These are phyloP conservation scores for Suillus placidus DNA, from an alignment of 768 basidiomycete genomes.

Conservation along the genomic window DNA sequence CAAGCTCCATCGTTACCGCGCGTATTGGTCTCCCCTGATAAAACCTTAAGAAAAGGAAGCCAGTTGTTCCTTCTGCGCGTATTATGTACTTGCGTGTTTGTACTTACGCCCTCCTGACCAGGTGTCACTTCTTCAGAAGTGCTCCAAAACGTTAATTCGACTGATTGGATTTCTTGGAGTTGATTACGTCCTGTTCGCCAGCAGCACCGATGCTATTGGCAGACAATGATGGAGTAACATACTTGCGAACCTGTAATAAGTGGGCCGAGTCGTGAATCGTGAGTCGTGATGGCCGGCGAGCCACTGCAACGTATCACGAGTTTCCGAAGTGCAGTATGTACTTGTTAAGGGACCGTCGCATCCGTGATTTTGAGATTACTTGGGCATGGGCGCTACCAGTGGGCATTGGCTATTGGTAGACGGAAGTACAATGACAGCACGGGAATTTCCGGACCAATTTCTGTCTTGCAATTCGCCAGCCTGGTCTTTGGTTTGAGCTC, in stretches of 20 bases:
- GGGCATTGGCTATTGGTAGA: neutral
- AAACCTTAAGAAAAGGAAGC: neutral
- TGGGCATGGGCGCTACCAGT: neutral
- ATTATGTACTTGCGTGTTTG: constrained; percentile 1
- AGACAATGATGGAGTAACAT: neutral
- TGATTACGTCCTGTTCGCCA: neutral
- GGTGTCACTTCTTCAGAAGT: neutral
- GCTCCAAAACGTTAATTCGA: neutral
- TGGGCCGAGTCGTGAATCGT: neutral
- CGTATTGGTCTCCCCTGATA: neutral
- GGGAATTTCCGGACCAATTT: constrained; percentile 13
- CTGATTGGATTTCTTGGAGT: neutral
- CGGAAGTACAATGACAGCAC: neutral
- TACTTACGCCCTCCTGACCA: neutral
- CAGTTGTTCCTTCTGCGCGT: neutral
- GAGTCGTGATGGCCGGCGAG: neutral
- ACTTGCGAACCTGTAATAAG: neutral
- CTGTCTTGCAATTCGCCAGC: constrained; percentile 1
- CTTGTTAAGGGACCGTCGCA: neutral
- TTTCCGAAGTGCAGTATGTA: neutral
- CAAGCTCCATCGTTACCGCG: neutral
- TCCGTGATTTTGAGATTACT: neutral
- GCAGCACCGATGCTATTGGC: neutral
- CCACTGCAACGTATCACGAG: neutral
- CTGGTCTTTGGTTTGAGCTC: constrained; percentile 6